Evolutionary conservation across 257 asterid genomes (phyloP).

Genomic region (Anisodus tanguticus): DNA sequence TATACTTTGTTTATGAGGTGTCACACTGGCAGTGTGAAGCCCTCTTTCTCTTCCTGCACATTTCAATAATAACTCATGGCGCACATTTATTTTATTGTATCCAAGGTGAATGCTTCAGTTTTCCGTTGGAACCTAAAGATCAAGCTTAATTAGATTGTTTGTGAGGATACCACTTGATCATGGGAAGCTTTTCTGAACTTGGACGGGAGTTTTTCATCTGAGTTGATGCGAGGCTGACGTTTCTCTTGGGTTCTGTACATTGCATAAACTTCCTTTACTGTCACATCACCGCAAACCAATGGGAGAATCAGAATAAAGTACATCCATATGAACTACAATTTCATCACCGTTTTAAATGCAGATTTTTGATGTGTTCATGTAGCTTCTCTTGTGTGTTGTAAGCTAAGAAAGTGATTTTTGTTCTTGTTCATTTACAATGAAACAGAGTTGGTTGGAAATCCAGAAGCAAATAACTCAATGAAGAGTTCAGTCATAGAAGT

Average conservation of each 20-base stretch:
- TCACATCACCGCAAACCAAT: background rate
- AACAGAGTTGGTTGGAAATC: constrained; percentile 47
- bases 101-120: constrained; percentile 1
- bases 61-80: background rate
- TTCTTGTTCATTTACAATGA: constrained; percentile 36
- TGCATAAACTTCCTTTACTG: constrained; percentile 5
- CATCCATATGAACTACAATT: background rate
- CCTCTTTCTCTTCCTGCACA: background rate
- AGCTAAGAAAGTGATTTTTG: constrained; percentile 20
- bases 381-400: constrained; percentile 5
- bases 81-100: background rate
- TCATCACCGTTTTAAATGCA: background rate
- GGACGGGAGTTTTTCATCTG: background rate
- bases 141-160: constrained; percentile 2
- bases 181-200: constrained; percentile 21
- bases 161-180: constrained; percentile 9
- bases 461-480: constrained; percentile 49
- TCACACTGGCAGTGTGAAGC: constrained; percentile 14
- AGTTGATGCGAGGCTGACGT: background rate
- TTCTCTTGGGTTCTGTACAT: constrained; percentile 9
- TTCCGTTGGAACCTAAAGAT: background rate
- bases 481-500: constrained; percentile 46
- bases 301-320: constrained; percentile 16
- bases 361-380: background rate
- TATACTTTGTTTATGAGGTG: background rate